Evolutionary conservation across 495 filamentous ascomycete species (phyloP), one percentile per base, ranked within the genome.

Genomic region (Evernia prunastri): DNA sequence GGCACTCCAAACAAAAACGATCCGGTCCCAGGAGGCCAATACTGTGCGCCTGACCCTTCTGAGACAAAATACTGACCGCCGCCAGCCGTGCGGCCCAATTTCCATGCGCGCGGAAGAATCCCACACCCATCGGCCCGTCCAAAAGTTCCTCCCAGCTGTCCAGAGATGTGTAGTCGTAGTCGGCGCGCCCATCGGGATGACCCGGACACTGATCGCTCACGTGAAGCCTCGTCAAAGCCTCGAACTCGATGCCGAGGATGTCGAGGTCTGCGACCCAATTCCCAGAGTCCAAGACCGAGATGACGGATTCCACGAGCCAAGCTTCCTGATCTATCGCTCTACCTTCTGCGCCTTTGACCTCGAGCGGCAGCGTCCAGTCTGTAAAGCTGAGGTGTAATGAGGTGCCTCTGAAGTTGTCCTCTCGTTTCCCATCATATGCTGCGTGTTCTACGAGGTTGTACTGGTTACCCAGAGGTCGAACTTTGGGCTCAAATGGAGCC

Each of bases 61-160:
- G 61, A 35, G 31, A 58, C 18, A 63, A n/a, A 11, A 58, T 58
- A 47, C 61, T 63, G 12, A 63, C 36, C 59, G 53, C 61, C 56
- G 68, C 70, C n/a, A 72, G 66, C n/a, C 70, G 54, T 36, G 63
- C 70, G 3, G 65, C 63, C 68, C 69, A 72, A 66, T 72, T 72
- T 4, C 63, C 56, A 60, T 70, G 59, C 15, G 66, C 66, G 23
- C 68, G 63, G 2, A 72, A 58, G 29, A 72, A 54, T 23, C 54
- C 42, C 31, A 51, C 39, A 13, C 27, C 33, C 36, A 9, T 20
- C 37, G 70, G 68, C 6, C 33, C 27, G 29, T 70, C 64, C 7
- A 72, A 54, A 17, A 70, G 57, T 49, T 72, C 70, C 40, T 68
- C 61, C 68, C 70, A 72, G 29, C 53, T 68, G 42, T 72, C 70